These are phyloP conservation scores for Cucumis melo DNA, from an alignment of 306 rosid species.

Conservation along the genomic window DNA sequence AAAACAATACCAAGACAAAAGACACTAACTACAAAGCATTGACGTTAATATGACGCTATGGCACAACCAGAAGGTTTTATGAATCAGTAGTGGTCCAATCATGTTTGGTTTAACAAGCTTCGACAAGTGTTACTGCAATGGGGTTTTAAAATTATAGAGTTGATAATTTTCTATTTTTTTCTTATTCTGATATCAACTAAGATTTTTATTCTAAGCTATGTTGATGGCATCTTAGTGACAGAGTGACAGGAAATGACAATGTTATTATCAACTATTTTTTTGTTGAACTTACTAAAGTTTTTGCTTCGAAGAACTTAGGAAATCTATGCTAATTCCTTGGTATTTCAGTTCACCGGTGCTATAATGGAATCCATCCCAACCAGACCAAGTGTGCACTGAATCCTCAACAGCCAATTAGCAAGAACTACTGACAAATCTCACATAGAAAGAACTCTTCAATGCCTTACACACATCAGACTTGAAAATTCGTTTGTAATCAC, in stretches of 20 bases:
- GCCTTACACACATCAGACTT: background rate
- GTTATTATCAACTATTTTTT: background rate
- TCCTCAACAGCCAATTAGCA: background rate
- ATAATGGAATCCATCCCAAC: background rate
- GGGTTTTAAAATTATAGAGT: background rate
- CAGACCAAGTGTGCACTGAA: background rate
- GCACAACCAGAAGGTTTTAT: background rate
- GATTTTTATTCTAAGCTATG: background rate
- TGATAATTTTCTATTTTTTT: background rate
- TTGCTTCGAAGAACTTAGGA: background rate
- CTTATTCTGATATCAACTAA: background rate
- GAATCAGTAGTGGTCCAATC: background rate
- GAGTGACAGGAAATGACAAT: background rate
- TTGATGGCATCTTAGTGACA: background rate
- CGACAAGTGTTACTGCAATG: background rate
- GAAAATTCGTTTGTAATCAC: background rate
- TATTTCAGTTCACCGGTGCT: background rate
- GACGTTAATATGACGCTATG: background rate
- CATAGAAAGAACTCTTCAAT: background rate
- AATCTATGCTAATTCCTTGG: background rate
- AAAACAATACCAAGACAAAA: constrained; percentile 1
- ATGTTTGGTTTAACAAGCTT: background rate
- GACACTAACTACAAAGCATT: background rate
- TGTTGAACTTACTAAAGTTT: background rate
- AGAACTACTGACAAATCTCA: background rate